Evolutionary conservation across 768 basidiomycete genomes (phyloP).

Genomic region (Lentinula boryana): DNA sequence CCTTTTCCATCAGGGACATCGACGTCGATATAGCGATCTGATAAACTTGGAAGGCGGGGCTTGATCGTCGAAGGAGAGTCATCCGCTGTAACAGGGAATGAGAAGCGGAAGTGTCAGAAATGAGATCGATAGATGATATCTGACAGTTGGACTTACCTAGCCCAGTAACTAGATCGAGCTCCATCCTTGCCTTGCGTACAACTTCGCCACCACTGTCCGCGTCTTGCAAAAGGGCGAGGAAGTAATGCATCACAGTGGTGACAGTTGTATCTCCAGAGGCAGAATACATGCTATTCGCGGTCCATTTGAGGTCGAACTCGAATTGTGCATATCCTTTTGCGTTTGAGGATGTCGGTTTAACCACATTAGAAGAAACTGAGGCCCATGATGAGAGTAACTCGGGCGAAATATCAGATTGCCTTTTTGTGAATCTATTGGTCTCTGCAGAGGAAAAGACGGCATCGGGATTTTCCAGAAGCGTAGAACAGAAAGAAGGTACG

Average conservation of each 20-base stretch:
- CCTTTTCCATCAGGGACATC: constrained; percentile 1
- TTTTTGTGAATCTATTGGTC: not conserved
- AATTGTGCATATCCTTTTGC: constrained; percentile 32
- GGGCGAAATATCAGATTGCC: constrained; percentile 16
- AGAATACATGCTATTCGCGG: constrained; percentile 43
- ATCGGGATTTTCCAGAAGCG: constrained; percentile 15
- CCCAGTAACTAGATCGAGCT: constrained; percentile 59
- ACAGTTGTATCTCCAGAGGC: constrained; percentile 34
- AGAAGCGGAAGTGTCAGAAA: constrained; percentile 58
- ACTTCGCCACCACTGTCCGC: constrained; percentile 32
- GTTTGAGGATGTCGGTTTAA: constrained; percentile 46
- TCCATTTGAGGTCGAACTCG: constrained; percentile 72
- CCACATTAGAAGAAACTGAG: constrained; percentile 35
- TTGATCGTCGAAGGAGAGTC: not conserved
- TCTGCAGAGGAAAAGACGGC: not conserved
- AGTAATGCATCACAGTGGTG: constrained; percentile 50
- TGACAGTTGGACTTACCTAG: constrained; percentile 6
- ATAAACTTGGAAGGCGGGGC: not conserved
- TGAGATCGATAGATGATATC: constrained; percentile 27
- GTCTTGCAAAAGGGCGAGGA: constrained; percentile 61
- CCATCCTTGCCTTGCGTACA: constrained; percentile 52
- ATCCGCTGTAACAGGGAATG: constrained; percentile 41
- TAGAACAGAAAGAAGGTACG: constrained; percentile 37
- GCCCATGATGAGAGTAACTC: constrained; percentile 2
- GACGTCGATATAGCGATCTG: constrained; percentile 8